Conservation (phyloP, 2,329 filamentous ascomycete species). For the Aspergillus fumigatus region DNA sequence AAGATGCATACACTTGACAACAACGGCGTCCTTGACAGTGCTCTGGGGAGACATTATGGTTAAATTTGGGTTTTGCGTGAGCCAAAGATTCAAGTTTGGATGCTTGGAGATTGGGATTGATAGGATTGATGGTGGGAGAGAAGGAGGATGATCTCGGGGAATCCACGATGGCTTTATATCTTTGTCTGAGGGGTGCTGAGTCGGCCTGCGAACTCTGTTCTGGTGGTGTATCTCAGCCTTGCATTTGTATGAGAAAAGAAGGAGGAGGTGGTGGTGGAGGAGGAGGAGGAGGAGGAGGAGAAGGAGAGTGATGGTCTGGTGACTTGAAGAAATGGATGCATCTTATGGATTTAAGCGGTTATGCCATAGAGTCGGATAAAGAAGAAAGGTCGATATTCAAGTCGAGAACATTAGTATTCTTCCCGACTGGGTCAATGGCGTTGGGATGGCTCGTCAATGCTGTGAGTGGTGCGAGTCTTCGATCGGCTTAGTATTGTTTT, state of each 20-base stretch:
- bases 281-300: background rate
- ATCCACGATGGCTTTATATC: background rate
- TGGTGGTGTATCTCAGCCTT: background rate
- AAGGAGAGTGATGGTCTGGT: background rate
- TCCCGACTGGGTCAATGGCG: background rate
- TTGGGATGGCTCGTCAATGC: background rate
- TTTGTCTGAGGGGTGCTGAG: background rate
- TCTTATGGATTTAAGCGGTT: background rate
- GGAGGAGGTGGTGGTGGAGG: too few species aligned
- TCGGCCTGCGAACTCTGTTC: background rate
- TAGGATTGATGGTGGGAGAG: background rate
- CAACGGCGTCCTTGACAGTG: slow-evolving; percentile 16
- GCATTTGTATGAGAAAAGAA: background rate
- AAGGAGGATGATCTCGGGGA: background rate
- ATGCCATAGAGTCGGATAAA: background rate
- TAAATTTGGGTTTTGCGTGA: slow-evolving; percentile 11
- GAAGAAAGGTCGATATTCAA: background rate
- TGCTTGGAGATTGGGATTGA: slow-evolving; percentile 5
- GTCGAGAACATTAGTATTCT: background rate
- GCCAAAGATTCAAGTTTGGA: slow-evolving; percentile 12
- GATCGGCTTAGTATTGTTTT: slow-evolving; percentile 8
- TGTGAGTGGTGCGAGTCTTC: background rate
- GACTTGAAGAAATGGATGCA: background rate
- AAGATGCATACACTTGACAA: slow-evolving; percentile 20
- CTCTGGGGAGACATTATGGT: slow-evolving; percentile 24